Conservation (phyloP, 768 basidiomycete genomes). For the Mycena olivaceomarginata region DNA sequence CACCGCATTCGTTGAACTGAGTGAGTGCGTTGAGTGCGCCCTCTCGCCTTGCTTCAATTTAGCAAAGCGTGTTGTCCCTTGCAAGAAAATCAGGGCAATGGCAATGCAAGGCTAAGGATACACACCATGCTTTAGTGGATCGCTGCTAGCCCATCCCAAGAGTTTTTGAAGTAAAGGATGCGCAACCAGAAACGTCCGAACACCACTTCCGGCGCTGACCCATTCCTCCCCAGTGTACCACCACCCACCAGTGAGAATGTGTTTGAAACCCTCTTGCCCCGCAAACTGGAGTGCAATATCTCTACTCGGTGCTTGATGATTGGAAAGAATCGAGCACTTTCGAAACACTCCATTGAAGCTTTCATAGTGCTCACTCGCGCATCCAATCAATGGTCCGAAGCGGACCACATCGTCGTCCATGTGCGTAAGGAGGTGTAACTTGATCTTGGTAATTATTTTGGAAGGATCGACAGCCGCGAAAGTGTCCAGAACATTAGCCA, state of each 20-base stretch:
- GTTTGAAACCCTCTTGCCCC: slow-evolving; percentile 25
- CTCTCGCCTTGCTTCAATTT: too few species aligned
- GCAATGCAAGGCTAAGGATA: not conserved
- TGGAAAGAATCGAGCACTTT: slow-evolving; percentile 45
- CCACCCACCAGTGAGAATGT: slow-evolving; percentile 3
- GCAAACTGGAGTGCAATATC: slow-evolving; percentile 14
- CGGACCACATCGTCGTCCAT: slow-evolving; percentile 32
- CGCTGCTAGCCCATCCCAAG: not conserved
- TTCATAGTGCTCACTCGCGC: slow-evolving; percentile 48
- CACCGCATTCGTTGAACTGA: too few species aligned
- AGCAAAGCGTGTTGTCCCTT: too few species aligned
- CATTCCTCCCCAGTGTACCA: not conserved
- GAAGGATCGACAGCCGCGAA: slow-evolving; percentile 36
- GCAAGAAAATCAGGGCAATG: too few species aligned
- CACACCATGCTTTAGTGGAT: not conserved
- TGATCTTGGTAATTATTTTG: slow-evolving; percentile 45
- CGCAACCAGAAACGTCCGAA: not conserved
- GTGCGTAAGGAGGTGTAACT: slow-evolving; percentile 44
- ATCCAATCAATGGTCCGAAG: slow-evolving; percentile 42
- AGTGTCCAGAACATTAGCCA: slow-evolving; percentile 45
- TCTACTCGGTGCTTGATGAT: too few species aligned
- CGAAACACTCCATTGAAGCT: slow-evolving; percentile 55
- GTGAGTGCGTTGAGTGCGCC: too few species aligned
- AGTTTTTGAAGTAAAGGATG: slow-evolving; percentile 9
- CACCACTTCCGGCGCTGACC: not conserved